A percentile compares a stretch with the other conserved stretches of the same genome.
Conservation (phyloP, 805 yeast species). For the Wickerhamiella sorbophila region DNA sequence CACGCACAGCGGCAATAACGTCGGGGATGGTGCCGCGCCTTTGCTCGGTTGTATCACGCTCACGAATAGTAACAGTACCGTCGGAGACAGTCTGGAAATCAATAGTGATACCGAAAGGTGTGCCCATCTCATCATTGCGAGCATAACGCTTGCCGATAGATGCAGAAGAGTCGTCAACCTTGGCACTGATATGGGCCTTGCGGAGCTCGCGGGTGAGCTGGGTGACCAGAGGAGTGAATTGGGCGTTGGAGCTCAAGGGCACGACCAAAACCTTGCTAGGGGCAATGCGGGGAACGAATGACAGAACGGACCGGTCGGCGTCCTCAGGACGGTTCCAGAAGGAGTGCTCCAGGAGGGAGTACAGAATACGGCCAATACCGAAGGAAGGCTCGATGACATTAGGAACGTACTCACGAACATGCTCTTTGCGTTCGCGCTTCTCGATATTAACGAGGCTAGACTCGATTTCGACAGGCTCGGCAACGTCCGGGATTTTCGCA, state of each 20-base stretch:
- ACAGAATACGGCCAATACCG: constrained; percentile 95
- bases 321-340: constrained; percentile 94
- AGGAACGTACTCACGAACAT: constrained; percentile 89
- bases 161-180: constrained; percentile 93
- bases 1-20: constrained; percentile 53
- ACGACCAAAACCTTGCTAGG: constrained; percentile 95
- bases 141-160: constrained; percentile 97
- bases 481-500: constrained; percentile 52
- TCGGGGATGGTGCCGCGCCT: constrained; percentile 80
- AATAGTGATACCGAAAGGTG: constrained; percentile 95
- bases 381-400: constrained; percentile 98
- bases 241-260: constrained; percentile 77
- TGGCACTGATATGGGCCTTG: constrained; percentile 75
- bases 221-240: constrained; percentile 60
- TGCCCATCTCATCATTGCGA: constrained; percentile 96
- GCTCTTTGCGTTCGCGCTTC: constrained; percentile 69
- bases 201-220: constrained; percentile 59
- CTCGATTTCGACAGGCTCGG: constrained; percentile 53
- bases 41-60: constrained; percentile 92
- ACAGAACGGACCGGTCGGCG: constrained; percentile 73
- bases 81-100: constrained; percentile 89
- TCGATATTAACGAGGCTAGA: constrained; percentile 57
- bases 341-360: constrained; percentile 82
- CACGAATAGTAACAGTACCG: constrained; percentile 83
- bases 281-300: constrained; percentile 90